Base-by-base conservation (phyloP, 139 green algal genomes). In the Chlorella ohadii region DNA sequence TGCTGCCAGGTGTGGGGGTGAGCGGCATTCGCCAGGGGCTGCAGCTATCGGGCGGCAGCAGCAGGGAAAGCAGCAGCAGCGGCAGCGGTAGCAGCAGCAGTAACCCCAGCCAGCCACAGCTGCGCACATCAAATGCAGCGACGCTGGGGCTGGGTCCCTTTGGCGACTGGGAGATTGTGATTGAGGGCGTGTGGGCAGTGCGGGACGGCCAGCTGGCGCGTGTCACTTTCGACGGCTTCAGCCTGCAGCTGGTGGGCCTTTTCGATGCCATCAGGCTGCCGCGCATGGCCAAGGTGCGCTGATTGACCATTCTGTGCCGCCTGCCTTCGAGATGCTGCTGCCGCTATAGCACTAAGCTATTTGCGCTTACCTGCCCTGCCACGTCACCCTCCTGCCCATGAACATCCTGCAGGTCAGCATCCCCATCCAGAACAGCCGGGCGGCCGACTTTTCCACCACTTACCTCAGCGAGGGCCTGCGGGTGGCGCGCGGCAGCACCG, bases 181-280 rank as follows among this genome's bases (percentile, higher is more conserved):
- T 82, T 34, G 22, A 57, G 11, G 76, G 76, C 12, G 27, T 59
- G 57, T 82, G 76, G 76, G 57, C 39, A 4, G 27, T 82, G 12
- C 38, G 39, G 36, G 59, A 72, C 20, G 63, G 34, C 59, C 56
- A 11, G 11, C 57, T 82, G 56, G 76, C 76, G 15, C 63, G 57
- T 12, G 63, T 82, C 57, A 72, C 25, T 23, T 82, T 82, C 16
- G 64, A 41, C 59, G 59, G 59, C 6, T 82, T 63, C 76, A 59
- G 34, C 13, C 76, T 82, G 76, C 76, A 82, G 76, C 76, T 82
- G 57, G 25, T 28, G 34, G 76, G 76, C 4, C 57, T 82, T 25
- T 44, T 82, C n/a, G 76, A 56, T 16, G 9, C 67, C 7, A 34
- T 81, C 33, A 70, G 59, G 76, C 76, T 82, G 59, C 76, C 76